Evolutionary conservation across 768 basidiomycete genomes (phyloP), one percentile per base, ranked within the genome.

Genomic region (Rhodosporidiobolus odoratus): DNA sequence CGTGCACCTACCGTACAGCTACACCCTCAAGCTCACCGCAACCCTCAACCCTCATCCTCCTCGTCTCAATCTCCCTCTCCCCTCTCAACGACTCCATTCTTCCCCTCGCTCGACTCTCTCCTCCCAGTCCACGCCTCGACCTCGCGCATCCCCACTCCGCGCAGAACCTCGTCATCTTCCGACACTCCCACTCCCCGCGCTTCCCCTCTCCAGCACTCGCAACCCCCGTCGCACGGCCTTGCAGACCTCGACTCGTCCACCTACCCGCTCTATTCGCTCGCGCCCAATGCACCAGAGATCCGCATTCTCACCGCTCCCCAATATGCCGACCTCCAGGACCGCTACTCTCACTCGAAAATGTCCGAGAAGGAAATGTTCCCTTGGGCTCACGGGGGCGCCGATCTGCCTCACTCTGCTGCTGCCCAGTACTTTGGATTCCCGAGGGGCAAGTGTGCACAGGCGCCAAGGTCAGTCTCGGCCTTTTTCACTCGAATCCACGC

Each of bases 341-440:
- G 82, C n/a, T 85, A 90, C 73, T 81, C 86, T 71, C 82, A 85
- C 67, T 80, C 85, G 2, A 89, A 93, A 79, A 86, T 90, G 1
- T 88, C 89, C 0, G 92, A 95, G 81, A 82, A 84, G 48, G 84
- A 88, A 75, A 85, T 93, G 66, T 95, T 95, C 78, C 92, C 92
- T 1, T 95, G 92, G 81, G 81, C 92, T 23, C 92, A 93, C 76
- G 90, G 91, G 53, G 83, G 65, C 23, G 72, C 93, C 69, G 91
- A 93, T 76, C 88, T 90, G 72, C 84, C 87, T 68, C 91, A 91
- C 77, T 80, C 84, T 23, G 86, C 87, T 0, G 91, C 92, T 81
- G 90, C 89, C 76, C 83, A 84, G 30, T 93, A 93, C 83, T 94
- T 94, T 78, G 83, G 76, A 27, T 77, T 73, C 59, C 41, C 52